Conservation (phyloP, 1,139 yeast species). For the Yamadazyma sp. region DNA sequence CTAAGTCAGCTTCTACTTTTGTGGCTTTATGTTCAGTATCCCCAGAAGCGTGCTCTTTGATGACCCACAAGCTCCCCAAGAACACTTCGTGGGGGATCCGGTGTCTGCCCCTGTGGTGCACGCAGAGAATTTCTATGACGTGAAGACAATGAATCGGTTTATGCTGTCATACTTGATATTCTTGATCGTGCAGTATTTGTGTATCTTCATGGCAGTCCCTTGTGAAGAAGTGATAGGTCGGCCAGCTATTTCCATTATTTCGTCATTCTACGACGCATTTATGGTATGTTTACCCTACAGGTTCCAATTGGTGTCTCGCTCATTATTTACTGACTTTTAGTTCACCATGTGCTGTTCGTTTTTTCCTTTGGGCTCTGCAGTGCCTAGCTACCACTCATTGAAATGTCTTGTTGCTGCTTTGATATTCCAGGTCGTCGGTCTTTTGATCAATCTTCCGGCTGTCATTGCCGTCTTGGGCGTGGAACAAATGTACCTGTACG, state of each 20-base stretch:
- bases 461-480: conserved; percentile 21
- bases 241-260: conserved; percentile 31
- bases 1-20: too few relatives aligned
- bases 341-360: conserved; percentile 23
- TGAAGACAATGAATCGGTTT: conserved; percentile 19
- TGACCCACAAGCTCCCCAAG: background rate
- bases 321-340: conserved; percentile 17
- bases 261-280: conserved; percentile 26
- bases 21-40: conserved; percentile 6
- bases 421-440: conserved; percentile 23
- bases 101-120: background rate
- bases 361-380: conserved; percentile 12
- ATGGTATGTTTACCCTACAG: conserved; percentile 24
- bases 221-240: conserved; percentile 43
- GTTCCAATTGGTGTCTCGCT: background rate
- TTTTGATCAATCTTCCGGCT: conserved; percentile 21
- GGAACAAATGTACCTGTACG: conserved; percentile 27
- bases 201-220: conserved; percentile 42
- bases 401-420: conserved; percentile 21
- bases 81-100: background rate
- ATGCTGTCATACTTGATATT: conserved; percentile 28
- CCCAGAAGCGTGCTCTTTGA: conserved; percentile 9
- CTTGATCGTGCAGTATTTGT: conserved; percentile 37
- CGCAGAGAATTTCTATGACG: conserved; percentile 6
- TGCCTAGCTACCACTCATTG: conserved; percentile 21